phyloP scores from a whole-genome alignment of 805 yeast species.

The Schizosaccharomyces cryophilus region DNA sequence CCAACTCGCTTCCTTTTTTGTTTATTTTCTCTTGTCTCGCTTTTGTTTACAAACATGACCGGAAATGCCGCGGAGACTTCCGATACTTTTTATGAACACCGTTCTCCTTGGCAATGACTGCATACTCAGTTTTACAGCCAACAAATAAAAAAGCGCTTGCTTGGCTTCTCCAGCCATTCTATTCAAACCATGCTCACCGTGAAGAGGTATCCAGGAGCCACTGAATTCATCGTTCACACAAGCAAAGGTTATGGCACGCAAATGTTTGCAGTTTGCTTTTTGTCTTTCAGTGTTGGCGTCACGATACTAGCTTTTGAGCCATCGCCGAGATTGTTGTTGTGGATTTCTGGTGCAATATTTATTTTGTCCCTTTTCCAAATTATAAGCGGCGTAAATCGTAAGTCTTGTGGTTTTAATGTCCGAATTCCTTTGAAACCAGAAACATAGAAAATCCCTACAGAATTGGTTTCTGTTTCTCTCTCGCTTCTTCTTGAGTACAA shows the following conservation, averaged over 20 bases:
- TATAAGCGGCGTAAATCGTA: neutral
- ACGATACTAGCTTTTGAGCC: neutral
- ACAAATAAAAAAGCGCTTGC: too few species aligned
- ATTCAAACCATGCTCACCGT: neutral
- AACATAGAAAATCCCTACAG: too few species aligned
- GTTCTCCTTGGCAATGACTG: too few species aligned
- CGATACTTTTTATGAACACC: too few species aligned
- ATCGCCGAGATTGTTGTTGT: neutral
- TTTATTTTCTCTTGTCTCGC: too few species aligned
- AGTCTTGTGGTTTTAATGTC: neutral
- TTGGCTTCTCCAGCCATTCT: neutral
- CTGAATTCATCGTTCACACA: neutral
- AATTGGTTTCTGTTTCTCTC: too few species aligned
- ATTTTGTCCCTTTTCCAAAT: neutral
- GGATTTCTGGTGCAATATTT: neutral
- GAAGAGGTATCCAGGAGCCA: neutral
- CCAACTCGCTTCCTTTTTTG: too few species aligned
- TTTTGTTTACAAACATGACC: too few species aligned
- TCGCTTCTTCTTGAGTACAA: too few species aligned
- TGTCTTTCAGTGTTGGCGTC: neutral
- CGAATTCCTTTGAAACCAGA: too few species aligned
- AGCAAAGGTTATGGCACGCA: conserved; percentile 1
- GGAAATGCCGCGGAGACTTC: too few species aligned
- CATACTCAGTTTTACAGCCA: too few species aligned
- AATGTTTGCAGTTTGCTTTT: neutral